These are phyloP conservation scores for Dryas octopetala DNA, from an alignment of 306 rosid species.

Conservation along the genomic window DNA sequence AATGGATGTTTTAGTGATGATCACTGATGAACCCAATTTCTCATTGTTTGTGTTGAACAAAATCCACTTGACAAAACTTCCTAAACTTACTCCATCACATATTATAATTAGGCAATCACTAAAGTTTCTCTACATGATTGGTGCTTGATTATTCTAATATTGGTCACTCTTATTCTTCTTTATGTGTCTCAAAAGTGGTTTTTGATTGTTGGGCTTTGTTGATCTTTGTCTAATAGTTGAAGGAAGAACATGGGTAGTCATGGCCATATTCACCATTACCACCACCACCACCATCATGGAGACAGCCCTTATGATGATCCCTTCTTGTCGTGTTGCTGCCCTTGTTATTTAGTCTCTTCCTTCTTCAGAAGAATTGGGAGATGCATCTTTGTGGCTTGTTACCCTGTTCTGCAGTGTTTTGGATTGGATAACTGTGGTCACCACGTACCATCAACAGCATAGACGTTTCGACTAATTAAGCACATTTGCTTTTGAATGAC, in stretches of 20 bases:
- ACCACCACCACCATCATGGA: background rate
- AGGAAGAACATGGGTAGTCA: conserved; percentile 3
- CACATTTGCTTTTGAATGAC: no score
- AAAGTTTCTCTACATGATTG: no score
- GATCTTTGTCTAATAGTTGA: background rate
- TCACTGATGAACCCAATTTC: background rate
- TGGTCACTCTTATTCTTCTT: no score
- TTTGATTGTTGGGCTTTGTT: background rate
- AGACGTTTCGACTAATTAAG: background rate
- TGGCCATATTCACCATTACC: background rate
- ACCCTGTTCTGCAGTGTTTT: conserved; percentile 21
- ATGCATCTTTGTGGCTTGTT: conserved; percentile 17
- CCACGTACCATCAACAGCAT: background rate
- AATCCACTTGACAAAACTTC: no score
- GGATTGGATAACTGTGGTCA: background rate
- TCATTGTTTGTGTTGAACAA: background rate
- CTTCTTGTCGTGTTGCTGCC: background rate
- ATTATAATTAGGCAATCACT: no score
- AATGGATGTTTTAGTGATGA: no score
- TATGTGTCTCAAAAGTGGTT: background rate
- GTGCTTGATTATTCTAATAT: no score
- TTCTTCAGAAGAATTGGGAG: conserved; percentile 7
- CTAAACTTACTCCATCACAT: no score
- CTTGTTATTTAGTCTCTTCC: conserved; percentile 11
- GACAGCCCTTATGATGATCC: conserved; percentile 1